Conservation (phyloP, 768 basidiomycete species). For the Lactarius psammicola region DNA sequence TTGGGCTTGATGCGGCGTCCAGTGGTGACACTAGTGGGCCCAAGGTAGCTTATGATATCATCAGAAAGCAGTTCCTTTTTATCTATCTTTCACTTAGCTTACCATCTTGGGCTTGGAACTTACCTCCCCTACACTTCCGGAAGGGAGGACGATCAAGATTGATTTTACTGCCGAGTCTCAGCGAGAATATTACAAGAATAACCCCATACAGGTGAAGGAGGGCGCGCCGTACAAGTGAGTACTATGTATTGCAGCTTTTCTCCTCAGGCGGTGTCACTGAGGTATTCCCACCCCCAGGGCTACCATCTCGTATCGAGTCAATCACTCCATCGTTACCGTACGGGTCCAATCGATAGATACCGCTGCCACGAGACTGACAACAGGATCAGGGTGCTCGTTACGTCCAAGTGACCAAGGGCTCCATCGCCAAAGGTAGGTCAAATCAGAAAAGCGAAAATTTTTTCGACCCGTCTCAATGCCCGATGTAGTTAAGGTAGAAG, state of each 20-base stretch:
- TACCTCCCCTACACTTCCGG: slow-evolving; percentile 64
- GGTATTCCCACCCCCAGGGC: slow-evolving; percentile 48
- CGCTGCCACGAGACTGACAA: slow-evolving; percentile 19
- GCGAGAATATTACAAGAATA: slow-evolving; percentile 65
- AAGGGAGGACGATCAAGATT: slow-evolving; percentile 59
- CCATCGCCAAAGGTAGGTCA: slow-evolving; percentile 63
- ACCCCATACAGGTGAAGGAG: slow-evolving; percentile 77
- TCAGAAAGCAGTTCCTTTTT: not conserved
- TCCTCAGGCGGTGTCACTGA: not conserved
- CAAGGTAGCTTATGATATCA: slow-evolving; percentile 49
- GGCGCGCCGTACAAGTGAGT: slow-evolving; percentile 86
- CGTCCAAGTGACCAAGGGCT: slow-evolving; percentile 83
- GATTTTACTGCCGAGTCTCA: slow-evolving; percentile 55
- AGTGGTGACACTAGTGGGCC: slow-evolving; percentile 48
- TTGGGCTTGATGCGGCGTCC: slow-evolving; percentile 67
- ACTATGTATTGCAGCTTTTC: slow-evolving; percentile 12
- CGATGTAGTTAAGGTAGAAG: slow-evolving; percentile 70
- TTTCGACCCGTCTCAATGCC: slow-evolving; percentile 13
- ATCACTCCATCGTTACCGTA: slow-evolving; percentile 86
- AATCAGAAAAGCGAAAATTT: slow-evolving; percentile 12
- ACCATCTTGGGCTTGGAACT: slow-evolving; percentile 77
- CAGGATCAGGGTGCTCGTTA: slow-evolving; percentile 69
- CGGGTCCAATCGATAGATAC: slow-evolving; percentile 28
- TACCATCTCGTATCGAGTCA: slow-evolving; percentile 80
- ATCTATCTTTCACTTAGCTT: slow-evolving; percentile 45